Base-by-base conservation (phyloP, 306 rosid species). In the Trifolium dubium region DNA sequence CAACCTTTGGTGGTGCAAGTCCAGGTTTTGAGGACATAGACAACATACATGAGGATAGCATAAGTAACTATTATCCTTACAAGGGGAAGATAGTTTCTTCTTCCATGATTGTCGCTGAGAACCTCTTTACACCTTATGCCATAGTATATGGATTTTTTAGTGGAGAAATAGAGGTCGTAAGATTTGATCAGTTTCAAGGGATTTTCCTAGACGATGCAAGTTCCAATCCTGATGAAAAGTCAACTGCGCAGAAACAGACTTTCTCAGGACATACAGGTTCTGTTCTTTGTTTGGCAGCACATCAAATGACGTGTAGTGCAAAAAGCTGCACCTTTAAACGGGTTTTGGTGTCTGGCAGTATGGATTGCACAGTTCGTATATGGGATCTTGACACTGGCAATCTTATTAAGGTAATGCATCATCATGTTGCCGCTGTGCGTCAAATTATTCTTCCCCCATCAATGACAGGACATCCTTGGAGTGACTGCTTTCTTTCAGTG, bases 241-340 rank as follows among this genome's bases (percentile, higher is more conserved):
- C 92, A 40, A 68, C 76, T 77, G 74, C 74, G 4, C 84, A 86
- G 67, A 76, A 83, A 78, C 92, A 86, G 82, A 66, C 61, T 76
- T 88, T 89, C 83, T 81, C 67, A 12, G 98, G 98, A 44, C 98
- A 94, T 75, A 83, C 86, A 23, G 92, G 89, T 73, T 88, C 97
- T 51, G 88, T 94, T 51, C 90, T 94, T 73, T 94, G 98, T 79
- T 86, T 94, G 89, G 98, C 98, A 64, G 95, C 89, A 30, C 98
- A 94, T 82, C 89, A 72, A 60, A 86, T 88, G 89, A 79, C 69
- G 63, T 86, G 88, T 39, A 74, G 53, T 78, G 83, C 78, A 76
- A 71, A 84, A 54, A 86, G 86, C 63, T 55, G 58, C 78, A 81
- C 64, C 79, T 85, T 79, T 41, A 82, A 81, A 53, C 83, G 75